phyloP scores from a whole-genome alignment of 176 grass and related monocot genomes.

The Poa annua region DNA sequence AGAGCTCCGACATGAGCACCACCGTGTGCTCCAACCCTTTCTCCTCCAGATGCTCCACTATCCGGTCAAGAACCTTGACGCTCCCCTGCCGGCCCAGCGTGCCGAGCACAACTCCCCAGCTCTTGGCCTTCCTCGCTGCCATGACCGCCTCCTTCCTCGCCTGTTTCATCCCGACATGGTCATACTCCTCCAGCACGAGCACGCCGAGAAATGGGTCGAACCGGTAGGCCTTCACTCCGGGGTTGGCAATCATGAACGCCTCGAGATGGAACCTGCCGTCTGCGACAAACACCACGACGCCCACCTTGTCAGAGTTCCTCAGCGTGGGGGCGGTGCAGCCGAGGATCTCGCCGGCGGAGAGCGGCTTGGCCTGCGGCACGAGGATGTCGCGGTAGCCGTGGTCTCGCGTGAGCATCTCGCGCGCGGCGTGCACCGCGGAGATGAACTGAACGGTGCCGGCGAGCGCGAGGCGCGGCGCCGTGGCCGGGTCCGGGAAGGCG shows the following conservation, averaged over 20 bases:
- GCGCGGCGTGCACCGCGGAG: slow-evolving; percentile 74
- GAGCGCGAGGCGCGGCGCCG: slow-evolving; percentile 61
- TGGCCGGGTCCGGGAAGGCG: slow-evolving; percentile 53
- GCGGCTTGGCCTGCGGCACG: slow-evolving; percentile 82
- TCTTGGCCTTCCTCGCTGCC: slow-evolving; percentile 66
- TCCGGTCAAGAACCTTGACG: slow-evolving; percentile 67
- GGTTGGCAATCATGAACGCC: slow-evolving; percentile 97
- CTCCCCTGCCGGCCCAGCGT: slow-evolving; percentile 88
- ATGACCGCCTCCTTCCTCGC: slow-evolving; percentile 84
- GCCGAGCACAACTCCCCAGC: slow-evolving; percentile 80
- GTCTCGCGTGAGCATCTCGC: slow-evolving; percentile 57
- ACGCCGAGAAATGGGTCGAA: slow-evolving; percentile 86
- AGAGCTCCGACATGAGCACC: slow-evolving; percentile 96
- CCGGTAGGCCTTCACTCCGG: slow-evolving; percentile 72
- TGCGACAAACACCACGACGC: slow-evolving; percentile 65
- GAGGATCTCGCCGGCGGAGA: slow-evolving; percentile 85
- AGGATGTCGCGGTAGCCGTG: slow-evolving; percentile 59
- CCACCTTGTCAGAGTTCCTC: slow-evolving; percentile 60
- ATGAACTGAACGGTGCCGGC: slow-evolving; percentile 93
- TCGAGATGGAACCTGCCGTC: slow-evolving; percentile 95
- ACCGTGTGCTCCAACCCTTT: slow-evolving; percentile 74
- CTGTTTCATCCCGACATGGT: slow-evolving; percentile 88
- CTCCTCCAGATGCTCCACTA: slow-evolving; percentile 89
- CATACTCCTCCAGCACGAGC: slow-evolving; percentile 81
- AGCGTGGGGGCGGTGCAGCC: slow-evolving; percentile 82